phyloP scores from a whole-genome alignment of 306 rosid species.

The Prunus campanulata region DNA sequence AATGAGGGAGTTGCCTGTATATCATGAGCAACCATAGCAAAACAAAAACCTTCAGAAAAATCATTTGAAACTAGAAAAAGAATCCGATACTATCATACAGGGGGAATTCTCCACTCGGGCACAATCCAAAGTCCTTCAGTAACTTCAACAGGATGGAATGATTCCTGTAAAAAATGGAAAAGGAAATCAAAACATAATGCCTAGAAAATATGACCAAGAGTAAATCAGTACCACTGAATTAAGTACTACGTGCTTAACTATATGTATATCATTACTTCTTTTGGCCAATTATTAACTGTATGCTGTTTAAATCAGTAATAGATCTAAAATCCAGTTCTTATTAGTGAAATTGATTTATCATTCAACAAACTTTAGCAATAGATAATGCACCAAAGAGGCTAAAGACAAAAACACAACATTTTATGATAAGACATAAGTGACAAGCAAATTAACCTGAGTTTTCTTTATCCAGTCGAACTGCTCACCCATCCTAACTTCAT shows the following conservation, averaged over 20 bases:
- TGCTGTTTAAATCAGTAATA: neutral
- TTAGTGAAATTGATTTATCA: neutral
- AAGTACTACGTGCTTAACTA: neutral
- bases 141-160: conserved; percentile 62
- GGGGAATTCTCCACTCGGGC: conserved; percentile 77
- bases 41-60: neutral
- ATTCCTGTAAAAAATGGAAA: conserved; percentile 53
- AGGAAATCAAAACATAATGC: neutral
- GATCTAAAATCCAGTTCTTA: neutral
- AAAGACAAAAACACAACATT: conserved; percentile 1
- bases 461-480: conserved; percentile 72
- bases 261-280: neutral
- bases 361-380: neutral
- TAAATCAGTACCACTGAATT: neutral
- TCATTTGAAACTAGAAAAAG: neutral
- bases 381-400: neutral
- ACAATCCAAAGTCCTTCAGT: conserved; percentile 80
- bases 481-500: conserved; percentile 56
- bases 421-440: neutral
- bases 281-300: neutral
- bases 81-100: conserved; percentile 44
- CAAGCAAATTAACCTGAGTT: conserved; percentile 55
- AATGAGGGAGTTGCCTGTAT: neutral
- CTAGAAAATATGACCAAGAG: neutral
- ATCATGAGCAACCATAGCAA: neutral